Conservation (phyloP, 1,139 yeast species). For the Taphrina betulina region DNA sequence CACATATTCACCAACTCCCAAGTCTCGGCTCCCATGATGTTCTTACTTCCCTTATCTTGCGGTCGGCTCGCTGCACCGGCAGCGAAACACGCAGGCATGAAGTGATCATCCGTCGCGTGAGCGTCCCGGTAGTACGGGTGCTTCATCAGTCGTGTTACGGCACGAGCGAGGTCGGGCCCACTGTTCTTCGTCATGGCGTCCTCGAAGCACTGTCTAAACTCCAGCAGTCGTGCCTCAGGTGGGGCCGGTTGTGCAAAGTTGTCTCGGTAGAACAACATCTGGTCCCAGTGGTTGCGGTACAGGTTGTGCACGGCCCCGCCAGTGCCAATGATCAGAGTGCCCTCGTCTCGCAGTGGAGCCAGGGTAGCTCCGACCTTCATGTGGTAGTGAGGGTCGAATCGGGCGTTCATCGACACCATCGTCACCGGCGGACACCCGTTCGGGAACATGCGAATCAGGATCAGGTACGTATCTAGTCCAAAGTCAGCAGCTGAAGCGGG, state of each 20-base stretch:
- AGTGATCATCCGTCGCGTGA: constrained; percentile 2
- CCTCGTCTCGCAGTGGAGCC: constrained; percentile 4
- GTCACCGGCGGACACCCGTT: constrained; percentile 2
- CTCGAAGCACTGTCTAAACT: constrained; percentile 2
- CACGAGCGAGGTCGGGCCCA: background rate
- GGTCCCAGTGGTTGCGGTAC: constrained; percentile 1
- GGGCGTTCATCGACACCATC: constrained; percentile 1
- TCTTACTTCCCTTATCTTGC: background rate
- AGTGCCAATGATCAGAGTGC: background rate
- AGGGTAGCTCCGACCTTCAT: background rate
- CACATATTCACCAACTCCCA: constrained; percentile 3
- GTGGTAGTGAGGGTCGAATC: constrained; percentile 9
- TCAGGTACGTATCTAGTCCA: background rate
- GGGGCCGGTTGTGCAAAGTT: constrained; percentile 5
- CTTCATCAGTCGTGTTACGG: background rate
- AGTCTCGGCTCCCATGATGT: constrained; percentile 4
- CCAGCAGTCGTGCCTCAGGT: background rate
- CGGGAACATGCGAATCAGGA: constrained; percentile 5
- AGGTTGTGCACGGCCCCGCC: constrained; percentile 1
- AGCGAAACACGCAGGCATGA: constrained; percentile 3
- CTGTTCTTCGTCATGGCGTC: constrained; percentile 7
- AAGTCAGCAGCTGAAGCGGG: too few relatives aligned
- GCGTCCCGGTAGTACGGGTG: constrained; percentile 5
- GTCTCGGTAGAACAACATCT: background rate
- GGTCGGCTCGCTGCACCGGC: constrained; percentile 1